A percentile compares a stretch with the other conserved stretches of the same genome.
Conservation (phyloP, 768 basidiomycete genomes). For the Boletus tomentosulus region DNA sequence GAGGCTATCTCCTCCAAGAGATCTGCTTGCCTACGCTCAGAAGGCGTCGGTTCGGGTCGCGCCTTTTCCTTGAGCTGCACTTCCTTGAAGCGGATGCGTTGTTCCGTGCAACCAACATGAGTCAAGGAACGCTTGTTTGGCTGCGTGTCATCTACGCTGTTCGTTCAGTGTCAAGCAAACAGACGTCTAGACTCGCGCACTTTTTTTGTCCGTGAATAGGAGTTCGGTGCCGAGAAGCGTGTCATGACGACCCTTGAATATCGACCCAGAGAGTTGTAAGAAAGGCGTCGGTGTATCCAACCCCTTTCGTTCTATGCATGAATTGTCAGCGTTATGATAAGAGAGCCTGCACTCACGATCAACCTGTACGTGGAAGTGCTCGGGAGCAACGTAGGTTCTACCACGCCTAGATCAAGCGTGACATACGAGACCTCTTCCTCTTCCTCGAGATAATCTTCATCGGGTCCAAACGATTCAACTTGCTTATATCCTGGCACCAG, state of each 20-base stretch:
- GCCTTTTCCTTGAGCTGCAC: slow-evolving; percentile 49
- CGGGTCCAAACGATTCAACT: slow-evolving; percentile 62
- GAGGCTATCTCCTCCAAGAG: slow-evolving; percentile 18
- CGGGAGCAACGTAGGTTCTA: slow-evolving; percentile 73
- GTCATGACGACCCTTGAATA: slow-evolving; percentile 68
- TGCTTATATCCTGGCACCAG: slow-evolving; percentile 61
- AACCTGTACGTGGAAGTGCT: slow-evolving; percentile 66
- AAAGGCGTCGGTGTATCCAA: slow-evolving; percentile 75
- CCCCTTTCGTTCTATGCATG: slow-evolving; percentile 42
- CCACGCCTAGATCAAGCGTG: slow-evolving; percentile 66
- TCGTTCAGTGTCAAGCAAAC: neutral
- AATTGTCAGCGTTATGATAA: neutral
- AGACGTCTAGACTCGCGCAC: slow-evolving; percentile 29
- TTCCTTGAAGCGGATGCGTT: slow-evolving; percentile 70
- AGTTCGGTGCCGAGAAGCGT: slow-evolving; percentile 71
- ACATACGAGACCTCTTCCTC: slow-evolving; percentile 59
- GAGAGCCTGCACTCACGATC: slow-evolving; percentile 48
- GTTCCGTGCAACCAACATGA: slow-evolving; percentile 59
- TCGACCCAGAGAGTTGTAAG: slow-evolving; percentile 70
- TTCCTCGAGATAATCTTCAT: slow-evolving; percentile 60
- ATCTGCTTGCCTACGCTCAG: slow-evolving; percentile 4
- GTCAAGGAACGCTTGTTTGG: slow-evolving; percentile 47
- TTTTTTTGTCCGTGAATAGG: slow-evolving; percentile 66
- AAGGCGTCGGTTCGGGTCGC: slow-evolving; percentile 24
- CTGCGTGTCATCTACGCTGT: slow-evolving; percentile 39